phyloP scores from a whole-genome alignment of 805 yeast genomes.

The Metschnikowia dekortorum region DNA sequence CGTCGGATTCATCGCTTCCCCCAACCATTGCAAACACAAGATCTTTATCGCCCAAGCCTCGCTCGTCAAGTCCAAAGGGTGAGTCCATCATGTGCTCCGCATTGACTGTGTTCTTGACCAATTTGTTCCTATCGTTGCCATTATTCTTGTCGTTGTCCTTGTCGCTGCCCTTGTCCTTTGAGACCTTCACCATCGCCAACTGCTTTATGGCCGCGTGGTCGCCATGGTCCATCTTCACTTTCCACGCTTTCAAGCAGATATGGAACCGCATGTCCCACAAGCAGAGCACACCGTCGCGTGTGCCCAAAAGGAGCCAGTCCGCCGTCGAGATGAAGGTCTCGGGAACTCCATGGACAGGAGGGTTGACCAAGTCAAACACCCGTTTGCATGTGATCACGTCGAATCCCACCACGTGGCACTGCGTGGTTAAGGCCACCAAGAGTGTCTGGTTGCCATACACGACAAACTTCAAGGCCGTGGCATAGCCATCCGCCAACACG shows the following conservation, averaged over 20 bases:
- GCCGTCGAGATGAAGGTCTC: constrained; percentile 49
- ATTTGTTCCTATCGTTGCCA: no score
- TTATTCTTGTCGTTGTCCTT: no score
- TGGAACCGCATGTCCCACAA: constrained; percentile 80
- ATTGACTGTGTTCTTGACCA: no score
- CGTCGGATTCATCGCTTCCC: constrained; percentile 56
- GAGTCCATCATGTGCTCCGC: no score
- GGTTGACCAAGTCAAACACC: constrained; percentile 43
- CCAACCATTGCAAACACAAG: constrained; percentile 52
- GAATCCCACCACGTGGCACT: constrained; percentile 46
- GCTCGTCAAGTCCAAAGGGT: no score
- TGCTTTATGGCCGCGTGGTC: constrained; percentile 41
- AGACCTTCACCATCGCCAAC: constrained; percentile 46
- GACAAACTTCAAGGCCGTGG: constrained; percentile 41
- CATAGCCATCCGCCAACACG: constrained; percentile 33
- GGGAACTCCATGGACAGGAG: constrained; percentile 62
- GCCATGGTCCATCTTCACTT: constrained; percentile 39
- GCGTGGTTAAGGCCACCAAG: constrained; percentile 50
- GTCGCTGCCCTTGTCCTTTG: constrained; percentile 19
- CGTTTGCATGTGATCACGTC: constrained; percentile 57
- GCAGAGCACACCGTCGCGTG: constrained; percentile 65
- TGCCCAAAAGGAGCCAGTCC: constrained; percentile 71
- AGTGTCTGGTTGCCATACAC: constrained; percentile 36
- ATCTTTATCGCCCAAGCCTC: no score
- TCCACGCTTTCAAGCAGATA: constrained; percentile 57